Evolutionary conservation across 148 eudicot species (phyloP), one percentile per base, ranked within the genome.

Genomic region (Rhododendron williamsianum): DNA sequence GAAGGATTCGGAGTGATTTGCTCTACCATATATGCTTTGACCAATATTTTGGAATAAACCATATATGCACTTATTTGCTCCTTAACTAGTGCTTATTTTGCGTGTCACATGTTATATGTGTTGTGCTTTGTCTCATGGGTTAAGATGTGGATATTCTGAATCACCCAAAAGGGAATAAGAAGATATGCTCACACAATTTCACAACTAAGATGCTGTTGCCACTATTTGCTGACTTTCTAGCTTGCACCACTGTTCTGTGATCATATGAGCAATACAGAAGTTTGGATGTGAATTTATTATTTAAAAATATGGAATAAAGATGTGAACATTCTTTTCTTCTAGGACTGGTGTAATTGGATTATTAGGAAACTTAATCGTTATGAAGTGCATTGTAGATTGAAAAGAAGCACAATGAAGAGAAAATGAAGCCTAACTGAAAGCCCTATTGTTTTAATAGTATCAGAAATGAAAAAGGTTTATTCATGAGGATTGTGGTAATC

Each of bases 1-100:
- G 35, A 80, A 67, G 27, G 82, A 80, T 80, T 13, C 16, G 45
- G 65, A 49, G 45, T 80, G 45, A 30, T 80, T 80, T 80, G 67
- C 12, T 67, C 27, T 67, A 25, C 5, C 73, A 9, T 25, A 67
- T 25, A 67, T 67, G 72, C 72, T 67, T 67, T 2, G 33, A 67
- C 33, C 38, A 27, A 25, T 80, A 48, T 80, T 51, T 80, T 9
- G 41, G 21, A 33, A 6, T 80, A 54, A 16, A 51, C 54, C 9
- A 7, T 51, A 27, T 18, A 25, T 27, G 63, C 21, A 48, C 41
- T 23, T 9, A 51, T 49, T 80, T 80, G 65, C 54, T 78, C 48
- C n/a, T 76, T 7, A 23, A 78, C 54, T 38, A 18, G 9, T 35
- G 78, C 60, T 79, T 79, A 49, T 46, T n/a, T 30, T 16, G 58